Evolutionary conservation across 345 rosid genomes (phyloP).

Genomic region (Sapria himalayana): DNA sequence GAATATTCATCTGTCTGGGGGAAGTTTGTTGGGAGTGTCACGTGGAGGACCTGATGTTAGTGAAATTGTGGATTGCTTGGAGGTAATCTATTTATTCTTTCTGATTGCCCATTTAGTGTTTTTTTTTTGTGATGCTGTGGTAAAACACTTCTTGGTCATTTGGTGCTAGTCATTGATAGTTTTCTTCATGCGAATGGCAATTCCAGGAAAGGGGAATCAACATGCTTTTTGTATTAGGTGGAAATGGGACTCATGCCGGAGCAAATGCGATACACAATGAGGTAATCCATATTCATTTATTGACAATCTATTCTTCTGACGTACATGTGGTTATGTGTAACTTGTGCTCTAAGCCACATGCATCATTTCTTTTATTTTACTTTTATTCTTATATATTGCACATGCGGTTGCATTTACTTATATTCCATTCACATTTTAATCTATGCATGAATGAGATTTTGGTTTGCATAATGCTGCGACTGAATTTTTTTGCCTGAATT

Average conservation of each 20-base stretch:
- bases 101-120: not conserved
- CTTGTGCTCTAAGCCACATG: too few species aligned
- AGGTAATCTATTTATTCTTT: slow-evolving; percentile 23
- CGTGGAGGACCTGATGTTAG: slow-evolving; percentile 65
- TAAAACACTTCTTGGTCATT: too few species aligned
- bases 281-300: slow-evolving; percentile 30
- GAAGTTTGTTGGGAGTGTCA: slow-evolving; percentile 93
- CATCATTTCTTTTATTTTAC: too few species aligned
- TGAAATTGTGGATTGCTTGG: slow-evolving; percentile 58
- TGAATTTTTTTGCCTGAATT: too few species aligned
- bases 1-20: slow-evolving; percentile 91
- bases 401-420: too few species aligned
- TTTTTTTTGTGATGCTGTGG: slow-evolving; percentile 1
- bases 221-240: slow-evolving; percentile 96
- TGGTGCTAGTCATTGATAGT: not conserved
- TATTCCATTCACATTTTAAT: not conserved
- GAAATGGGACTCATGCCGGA: slow-evolving; percentile 97
- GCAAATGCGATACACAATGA: slow-evolving; percentile 91
- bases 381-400: too few species aligned
- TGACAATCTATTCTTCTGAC: too few species aligned
- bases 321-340: too few species aligned
- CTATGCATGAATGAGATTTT: too few species aligned
- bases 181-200: slow-evolving; percentile 7
- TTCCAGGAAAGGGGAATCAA: slow-evolving; percentile 84
- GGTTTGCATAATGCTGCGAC: too few species aligned